Conservation (phyloP, 2,329 filamentous ascomycete species). For the Beauveria varroae region DNA sequence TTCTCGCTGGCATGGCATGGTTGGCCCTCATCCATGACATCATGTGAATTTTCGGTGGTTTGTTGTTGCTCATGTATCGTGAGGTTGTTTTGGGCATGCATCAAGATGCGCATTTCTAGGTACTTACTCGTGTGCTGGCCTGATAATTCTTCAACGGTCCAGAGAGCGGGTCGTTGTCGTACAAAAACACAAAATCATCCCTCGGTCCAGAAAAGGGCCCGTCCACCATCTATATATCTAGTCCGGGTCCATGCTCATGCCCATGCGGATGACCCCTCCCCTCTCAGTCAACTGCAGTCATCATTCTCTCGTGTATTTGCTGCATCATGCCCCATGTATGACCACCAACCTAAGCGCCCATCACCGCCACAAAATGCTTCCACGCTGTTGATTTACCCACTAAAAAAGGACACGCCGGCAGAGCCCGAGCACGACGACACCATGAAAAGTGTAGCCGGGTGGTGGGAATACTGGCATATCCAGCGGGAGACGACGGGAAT, state of each 20-base stretch:
- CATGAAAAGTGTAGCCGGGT: background rate
- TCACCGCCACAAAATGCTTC: background rate
- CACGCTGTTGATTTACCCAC: background rate
- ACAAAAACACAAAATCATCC: too few species aligned
- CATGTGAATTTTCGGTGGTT: background rate
- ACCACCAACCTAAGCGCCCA: background rate
- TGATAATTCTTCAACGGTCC: too few species aligned
- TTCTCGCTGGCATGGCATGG: background rate
- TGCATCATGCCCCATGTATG: background rate
- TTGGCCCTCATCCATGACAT: background rate
- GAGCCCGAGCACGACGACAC: background rate
- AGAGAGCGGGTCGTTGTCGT: too few species aligned
- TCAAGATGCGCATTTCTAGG: background rate
- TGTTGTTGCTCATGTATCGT: background rate
- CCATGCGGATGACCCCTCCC: background rate
- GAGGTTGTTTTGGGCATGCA: background rate
- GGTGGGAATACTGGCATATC: background rate
- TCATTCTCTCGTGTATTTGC: background rate
- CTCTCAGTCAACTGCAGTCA: constrained; percentile 4
- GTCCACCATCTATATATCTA: background rate
- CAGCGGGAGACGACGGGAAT: constrained; percentile 7
- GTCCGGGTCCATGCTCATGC: background rate
- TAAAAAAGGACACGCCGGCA: background rate
- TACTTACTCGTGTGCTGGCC: background rate
- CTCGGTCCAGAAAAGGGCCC: too few species aligned